These are phyloP conservation scores for Akanthomyces lecanii DNA, from an alignment of 2,329 filamentous ascomycete genomes.

Conservation along the genomic window DNA sequence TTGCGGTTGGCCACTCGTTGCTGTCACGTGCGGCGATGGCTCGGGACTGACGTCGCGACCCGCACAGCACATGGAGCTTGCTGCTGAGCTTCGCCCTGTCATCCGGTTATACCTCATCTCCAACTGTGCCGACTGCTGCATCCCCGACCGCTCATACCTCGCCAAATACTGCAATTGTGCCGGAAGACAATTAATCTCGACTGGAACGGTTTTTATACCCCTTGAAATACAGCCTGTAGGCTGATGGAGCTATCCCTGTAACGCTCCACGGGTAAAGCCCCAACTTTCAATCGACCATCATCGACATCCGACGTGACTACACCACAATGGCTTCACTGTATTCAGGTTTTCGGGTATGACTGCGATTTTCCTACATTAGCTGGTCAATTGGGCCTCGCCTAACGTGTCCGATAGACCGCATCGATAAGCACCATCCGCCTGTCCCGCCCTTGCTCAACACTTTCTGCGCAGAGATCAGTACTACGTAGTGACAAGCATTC, in stretches of 20 bases:
- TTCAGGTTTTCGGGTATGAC: slow-evolving; percentile 8
- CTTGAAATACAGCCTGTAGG: not conserved
- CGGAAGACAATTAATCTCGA: not conserved
- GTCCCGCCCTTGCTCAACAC: not conserved
- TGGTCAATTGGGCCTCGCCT: not conserved
- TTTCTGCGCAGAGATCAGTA: not conserved
- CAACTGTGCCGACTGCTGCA: not conserved
- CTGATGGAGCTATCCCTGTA: not conserved
- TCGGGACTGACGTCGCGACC: not conserved
- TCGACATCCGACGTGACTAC: not conserved
- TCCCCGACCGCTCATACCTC: not conserved
- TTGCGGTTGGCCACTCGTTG: not conserved
- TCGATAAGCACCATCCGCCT: not conserved
- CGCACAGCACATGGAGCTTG: not conserved
- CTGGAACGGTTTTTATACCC: not conserved
- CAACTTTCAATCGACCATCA: not conserved
- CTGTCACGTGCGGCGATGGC: not conserved
- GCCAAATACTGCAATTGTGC: not conserved
- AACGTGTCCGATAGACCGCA: not conserved
- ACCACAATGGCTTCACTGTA: slow-evolving; percentile 4
- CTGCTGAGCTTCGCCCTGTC: not conserved
- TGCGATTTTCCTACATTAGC: not conserved
- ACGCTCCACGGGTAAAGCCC: not conserved
- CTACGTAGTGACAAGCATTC: not conserved
- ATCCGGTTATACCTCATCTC: not conserved